Conservation (phyloP, 1,139 yeast genomes). For the Geotrichum reessii region DNA sequence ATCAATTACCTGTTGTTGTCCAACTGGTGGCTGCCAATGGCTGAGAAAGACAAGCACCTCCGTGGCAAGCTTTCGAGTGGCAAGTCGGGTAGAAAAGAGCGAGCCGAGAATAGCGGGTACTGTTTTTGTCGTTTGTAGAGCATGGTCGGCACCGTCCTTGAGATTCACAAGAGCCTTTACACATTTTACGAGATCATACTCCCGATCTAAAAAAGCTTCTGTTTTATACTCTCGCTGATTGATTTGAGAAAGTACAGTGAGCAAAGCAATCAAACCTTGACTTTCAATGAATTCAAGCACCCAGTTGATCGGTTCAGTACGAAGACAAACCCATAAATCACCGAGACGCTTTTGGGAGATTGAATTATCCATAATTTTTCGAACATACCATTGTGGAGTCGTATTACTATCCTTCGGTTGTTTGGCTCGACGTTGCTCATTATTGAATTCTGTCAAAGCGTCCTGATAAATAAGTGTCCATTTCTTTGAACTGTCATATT, state of each 20-base stretch:
- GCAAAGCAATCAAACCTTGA: conserved; percentile 85
- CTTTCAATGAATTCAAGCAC: conserved; percentile 70
- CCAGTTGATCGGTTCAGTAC: conserved; percentile 93
- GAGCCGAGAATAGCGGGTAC: conserved; percentile 58
- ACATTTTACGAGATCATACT: conserved; percentile 55
- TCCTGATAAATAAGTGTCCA: conserved; percentile 93
- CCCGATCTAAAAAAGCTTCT: conserved; percentile 50
- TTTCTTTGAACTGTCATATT: conserved; percentile 71
- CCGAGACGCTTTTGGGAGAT: conserved; percentile 69
- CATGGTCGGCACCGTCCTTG: conserved; percentile 52
- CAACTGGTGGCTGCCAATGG: conserved; percentile 47
- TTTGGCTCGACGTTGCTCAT: conserved; percentile 41
- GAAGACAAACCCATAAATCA: conserved; percentile 80
- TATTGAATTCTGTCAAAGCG: conserved; percentile 69
- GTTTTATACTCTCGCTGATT: conserved; percentile 32
- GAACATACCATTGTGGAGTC: conserved; percentile 74
- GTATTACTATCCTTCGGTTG: conserved; percentile 36
- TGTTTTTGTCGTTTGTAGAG: conserved; percentile 46
- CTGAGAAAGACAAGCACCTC: conserved; percentile 61
- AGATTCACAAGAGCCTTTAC: conserved; percentile 55
- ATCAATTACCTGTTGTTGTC: conserved; percentile 56
- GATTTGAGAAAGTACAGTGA: conserved; percentile 49
- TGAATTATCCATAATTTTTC: conserved; percentile 62
- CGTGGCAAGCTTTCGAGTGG: conserved; percentile 75
- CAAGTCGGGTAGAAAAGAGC: conserved; percentile 54